phyloP scores from a whole-genome alignment of 192 early-diverging fungal species.

The Obelidium mucronatum region DNA sequence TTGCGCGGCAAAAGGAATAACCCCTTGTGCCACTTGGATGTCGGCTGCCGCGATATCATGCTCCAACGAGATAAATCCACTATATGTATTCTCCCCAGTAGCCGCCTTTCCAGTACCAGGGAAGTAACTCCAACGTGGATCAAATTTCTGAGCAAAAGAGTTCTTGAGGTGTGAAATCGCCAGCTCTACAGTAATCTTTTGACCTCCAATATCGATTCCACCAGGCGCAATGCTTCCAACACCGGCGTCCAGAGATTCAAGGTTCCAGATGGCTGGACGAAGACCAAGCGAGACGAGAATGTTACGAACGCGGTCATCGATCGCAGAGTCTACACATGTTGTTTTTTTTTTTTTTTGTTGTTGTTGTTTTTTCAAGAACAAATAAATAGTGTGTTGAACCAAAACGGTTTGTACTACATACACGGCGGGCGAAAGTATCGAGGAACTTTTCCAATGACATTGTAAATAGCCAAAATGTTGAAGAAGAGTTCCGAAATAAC shows the following conservation, averaged over 20 bases:
- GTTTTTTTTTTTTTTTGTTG: no score
- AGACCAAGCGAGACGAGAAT: slow-evolving; percentile 64
- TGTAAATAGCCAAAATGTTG: slow-evolving; percentile 36
- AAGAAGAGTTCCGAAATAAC: slow-evolving; percentile 33
- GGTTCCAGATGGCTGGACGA: slow-evolving; percentile 51
- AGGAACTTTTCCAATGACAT: slow-evolving; percentile 48
- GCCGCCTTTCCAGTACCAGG: not conserved
- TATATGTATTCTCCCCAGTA: slow-evolving; percentile 3
- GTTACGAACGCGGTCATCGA: slow-evolving; percentile 65
- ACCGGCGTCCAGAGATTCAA: slow-evolving; percentile 47
- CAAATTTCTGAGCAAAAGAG: slow-evolving; percentile 18
- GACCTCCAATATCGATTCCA: slow-evolving; percentile 11
- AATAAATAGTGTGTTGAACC: no score
- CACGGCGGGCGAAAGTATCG: slow-evolving; percentile 71
- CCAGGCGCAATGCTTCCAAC: slow-evolving; percentile 8
- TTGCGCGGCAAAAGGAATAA: not conserved
- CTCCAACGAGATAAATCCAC: slow-evolving; percentile 37
- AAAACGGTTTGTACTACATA: slow-evolving; percentile 42
- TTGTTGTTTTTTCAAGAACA: no score
- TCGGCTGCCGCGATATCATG: slow-evolving; percentile 33
- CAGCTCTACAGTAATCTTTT: not conserved
- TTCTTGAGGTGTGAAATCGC: not conserved
- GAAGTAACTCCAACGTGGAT: slow-evolving; percentile 28
- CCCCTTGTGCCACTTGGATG: not conserved
- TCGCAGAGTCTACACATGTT: slow-evolving; percentile 28